Evolutionary conservation across 1,284 basidiomycete genomes (phyloP).

Genomic region (Ceratobasidium sp.): DNA sequence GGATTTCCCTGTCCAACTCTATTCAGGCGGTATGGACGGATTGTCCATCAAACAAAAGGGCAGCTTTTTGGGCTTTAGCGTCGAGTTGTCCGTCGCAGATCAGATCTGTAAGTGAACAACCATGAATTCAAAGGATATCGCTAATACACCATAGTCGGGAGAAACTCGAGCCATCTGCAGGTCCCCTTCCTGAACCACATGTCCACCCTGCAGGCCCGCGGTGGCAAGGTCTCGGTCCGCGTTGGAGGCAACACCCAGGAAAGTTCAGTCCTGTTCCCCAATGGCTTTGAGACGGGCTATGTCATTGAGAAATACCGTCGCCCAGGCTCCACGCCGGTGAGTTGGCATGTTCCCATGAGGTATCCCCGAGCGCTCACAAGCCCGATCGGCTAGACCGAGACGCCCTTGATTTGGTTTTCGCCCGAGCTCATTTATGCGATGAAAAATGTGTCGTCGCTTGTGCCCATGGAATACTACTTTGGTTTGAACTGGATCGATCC

Average conservation of each 20-base stretch:
- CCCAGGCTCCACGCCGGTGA: conserved; percentile 28
- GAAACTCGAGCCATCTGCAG: conserved; percentile 52
- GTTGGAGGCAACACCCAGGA: conserved; percentile 82
- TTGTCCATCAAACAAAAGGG: conserved; percentile 62
- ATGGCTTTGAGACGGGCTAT: conserved; percentile 54
- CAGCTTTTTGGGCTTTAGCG: conserved; percentile 71
- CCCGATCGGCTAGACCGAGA: conserved; percentile 51
- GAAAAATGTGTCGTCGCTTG: conserved; percentile 48
- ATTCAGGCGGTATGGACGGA: conserved; percentile 50
- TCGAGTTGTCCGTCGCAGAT: conserved; percentile 73
- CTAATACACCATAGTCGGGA: conserved; percentile 33
- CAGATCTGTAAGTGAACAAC: conserved; percentile 60
- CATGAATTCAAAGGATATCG: not conserved
- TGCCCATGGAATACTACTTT: conserved; percentile 48
- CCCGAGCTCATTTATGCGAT: conserved; percentile 50
- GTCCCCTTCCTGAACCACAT: conserved; percentile 78
- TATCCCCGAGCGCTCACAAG: conserved; percentile 34
- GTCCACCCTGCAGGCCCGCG: conserved; percentile 65
- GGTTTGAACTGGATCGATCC: conserved; percentile 52
- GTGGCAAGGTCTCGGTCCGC: conserved; percentile 62
- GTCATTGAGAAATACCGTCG: conserved; percentile 56
- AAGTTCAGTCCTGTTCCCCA: conserved; percentile 57
- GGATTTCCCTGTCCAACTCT: conserved; percentile 54
- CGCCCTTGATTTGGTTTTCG: conserved; percentile 52
- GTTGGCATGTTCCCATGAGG: conserved; percentile 54